phyloP scores from a whole-genome alignment of 1,284 basidiomycete genomes.

The Cutaneotrichosporon sp. region DNA sequence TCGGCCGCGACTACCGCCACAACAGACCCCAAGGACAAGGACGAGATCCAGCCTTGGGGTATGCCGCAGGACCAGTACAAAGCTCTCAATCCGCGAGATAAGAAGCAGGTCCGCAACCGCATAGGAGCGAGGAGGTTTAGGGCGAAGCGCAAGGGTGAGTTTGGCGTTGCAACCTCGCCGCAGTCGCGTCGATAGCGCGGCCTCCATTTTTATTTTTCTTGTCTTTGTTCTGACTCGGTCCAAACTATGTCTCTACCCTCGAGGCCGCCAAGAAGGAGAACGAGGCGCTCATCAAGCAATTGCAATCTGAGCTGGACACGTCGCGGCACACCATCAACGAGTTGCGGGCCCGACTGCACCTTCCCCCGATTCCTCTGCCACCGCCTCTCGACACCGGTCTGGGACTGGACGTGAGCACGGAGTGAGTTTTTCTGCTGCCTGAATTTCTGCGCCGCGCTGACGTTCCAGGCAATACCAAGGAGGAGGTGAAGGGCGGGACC shows the following conservation, averaged over 20 bases:
- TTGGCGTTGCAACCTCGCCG: too few species aligned
- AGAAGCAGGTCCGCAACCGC: constrained; percentile 50
- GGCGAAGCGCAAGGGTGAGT: constrained; percentile 50
- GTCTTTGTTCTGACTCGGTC: constrained; percentile 8
- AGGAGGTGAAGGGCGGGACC: not conserved
- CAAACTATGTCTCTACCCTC: constrained; percentile 23
- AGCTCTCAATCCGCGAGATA: constrained; percentile 44
- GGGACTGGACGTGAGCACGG: constrained; percentile 6
- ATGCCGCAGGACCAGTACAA: constrained; percentile 51
- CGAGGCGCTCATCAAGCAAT: constrained; percentile 30
- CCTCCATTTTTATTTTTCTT: not conserved
- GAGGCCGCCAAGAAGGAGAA: constrained; percentile 22
- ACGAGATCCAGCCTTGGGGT: constrained; percentile 44
- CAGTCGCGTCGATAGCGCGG: not conserved
- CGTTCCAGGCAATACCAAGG: not conserved
- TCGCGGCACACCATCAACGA: constrained; percentile 39
- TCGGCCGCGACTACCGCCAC: constrained; percentile 5
- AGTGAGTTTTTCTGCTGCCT: constrained; percentile 4
- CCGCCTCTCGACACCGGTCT: constrained; percentile 4
- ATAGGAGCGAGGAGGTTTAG: constrained; percentile 48
- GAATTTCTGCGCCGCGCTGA: not conserved
- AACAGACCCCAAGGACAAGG: constrained; percentile 15
- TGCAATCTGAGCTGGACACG: constrained; percentile 29
- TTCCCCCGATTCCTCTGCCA: constrained; percentile 20
- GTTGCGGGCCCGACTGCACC: constrained; percentile 30